Conservation (phyloP, 1,139 yeast genomes). For the Yamadazyma kanchanaburiensis region DNA sequence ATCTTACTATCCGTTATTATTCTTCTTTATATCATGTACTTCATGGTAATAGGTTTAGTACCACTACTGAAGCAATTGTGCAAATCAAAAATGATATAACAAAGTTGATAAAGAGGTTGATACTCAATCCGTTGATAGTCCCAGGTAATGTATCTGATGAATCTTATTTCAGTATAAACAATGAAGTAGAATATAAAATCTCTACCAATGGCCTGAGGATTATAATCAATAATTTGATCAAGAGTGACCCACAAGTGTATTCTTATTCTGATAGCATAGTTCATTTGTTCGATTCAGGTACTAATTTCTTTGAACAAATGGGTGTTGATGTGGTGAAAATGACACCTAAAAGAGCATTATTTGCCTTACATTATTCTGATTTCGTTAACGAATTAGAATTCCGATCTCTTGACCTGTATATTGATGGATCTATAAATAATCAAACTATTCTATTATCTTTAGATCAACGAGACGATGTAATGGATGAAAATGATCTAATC, state of each 20-base stretch:
- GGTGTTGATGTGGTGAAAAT: conserved; percentile 34
- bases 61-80: conserved; percentile 29
- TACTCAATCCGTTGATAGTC: conserved; percentile 25
- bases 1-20: conserved; percentile 28
- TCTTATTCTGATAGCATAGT: conserved; percentile 60
- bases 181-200: background rate
- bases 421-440: conserved; percentile 48
- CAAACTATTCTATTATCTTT: conserved; percentile 59
- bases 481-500: conserved; percentile 14
- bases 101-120: conserved; percentile 22
- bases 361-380: conserved; percentile 64
- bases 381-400: conserved; percentile 71
- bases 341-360: conserved; percentile 69
- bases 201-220: conserved; percentile 6
- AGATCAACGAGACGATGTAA: conserved; percentile 38
- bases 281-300: conserved; percentile 45
- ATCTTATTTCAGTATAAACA: conserved; percentile 1
- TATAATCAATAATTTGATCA: conserved; percentile 14
- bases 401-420: conserved; percentile 52
- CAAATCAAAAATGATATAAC: conserved; percentile 31
- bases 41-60: conserved; percentile 16
- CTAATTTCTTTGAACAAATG: conserved; percentile 28
- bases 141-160: conserved; percentile 30
- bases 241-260: conserved; percentile 17
- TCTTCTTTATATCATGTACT: conserved; percentile 23